phyloP scores from a whole-genome alignment of 306 rosid species.

The Psophocarpus tetragonolobus region DNA sequence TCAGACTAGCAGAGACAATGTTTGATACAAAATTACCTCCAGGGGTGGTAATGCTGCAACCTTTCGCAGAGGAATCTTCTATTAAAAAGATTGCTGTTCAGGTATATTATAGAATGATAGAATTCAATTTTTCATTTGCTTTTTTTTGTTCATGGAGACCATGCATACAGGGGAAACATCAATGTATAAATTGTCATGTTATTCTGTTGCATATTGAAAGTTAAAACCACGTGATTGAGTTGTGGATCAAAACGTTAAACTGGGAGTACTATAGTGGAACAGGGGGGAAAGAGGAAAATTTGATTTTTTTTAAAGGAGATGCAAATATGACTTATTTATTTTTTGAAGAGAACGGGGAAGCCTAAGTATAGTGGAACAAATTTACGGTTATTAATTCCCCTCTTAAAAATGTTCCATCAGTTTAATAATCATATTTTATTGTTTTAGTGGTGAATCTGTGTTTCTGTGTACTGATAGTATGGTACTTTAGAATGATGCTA shows the following conservation, averaged over 20 bases:
- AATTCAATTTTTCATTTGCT: conserved; percentile 3
- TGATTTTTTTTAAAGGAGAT: background rate
- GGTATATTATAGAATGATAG: conserved; percentile 42
- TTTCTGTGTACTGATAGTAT: background rate
- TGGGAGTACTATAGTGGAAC: background rate
- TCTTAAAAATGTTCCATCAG: background rate
- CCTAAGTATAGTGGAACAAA: background rate
- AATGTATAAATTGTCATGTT: background rate
- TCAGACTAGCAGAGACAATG: conserved; percentile 80
- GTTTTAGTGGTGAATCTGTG: background rate
- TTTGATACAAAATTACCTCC: conserved; percentile 96
- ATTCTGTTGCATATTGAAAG: background rate
- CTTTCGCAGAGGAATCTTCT: conserved; percentile 88
- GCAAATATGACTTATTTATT: background rate
- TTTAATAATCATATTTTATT: background rate
- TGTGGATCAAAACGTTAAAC: background rate
- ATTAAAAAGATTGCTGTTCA: conserved; percentile 81
- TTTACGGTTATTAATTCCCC: background rate
- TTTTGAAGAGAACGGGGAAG: background rate
- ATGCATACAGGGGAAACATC: background rate
- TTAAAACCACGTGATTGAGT: background rate
- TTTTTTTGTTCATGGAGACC: conserved; percentile 18
- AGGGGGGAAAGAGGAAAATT: background rate
- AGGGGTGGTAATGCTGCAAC: conserved; percentile 85
- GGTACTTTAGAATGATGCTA: background rate